Percentiles rank a stretch among this genome's conserved stretches.
Conservation (phyloP, 2,329 filamentous ascomycete genomes). For the Aspergillus versicolor region DNA sequence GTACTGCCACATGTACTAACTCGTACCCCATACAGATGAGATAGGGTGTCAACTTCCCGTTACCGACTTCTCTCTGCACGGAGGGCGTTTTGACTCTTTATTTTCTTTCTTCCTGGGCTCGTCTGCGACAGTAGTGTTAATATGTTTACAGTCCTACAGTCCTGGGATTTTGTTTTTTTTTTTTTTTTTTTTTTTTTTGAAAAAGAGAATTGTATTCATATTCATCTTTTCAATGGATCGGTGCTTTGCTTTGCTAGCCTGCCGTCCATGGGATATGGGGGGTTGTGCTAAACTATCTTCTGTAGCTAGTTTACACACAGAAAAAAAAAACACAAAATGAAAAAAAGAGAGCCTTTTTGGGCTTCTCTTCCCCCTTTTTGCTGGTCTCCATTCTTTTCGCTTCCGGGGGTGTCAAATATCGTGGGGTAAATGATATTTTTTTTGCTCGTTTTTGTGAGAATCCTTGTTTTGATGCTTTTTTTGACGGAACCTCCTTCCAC, state of each 20-base stretch:
- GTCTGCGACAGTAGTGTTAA: too few relatives aligned
- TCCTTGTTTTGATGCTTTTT: slow-evolving; percentile 16
- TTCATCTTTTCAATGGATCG: slow-evolving; percentile 14
- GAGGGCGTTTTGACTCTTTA: too few relatives aligned
- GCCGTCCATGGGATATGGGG: slow-evolving; percentile 7
- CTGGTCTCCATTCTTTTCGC: slow-evolving; percentile 3
- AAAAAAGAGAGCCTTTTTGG: too few relatives aligned
- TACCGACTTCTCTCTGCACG: background rate
- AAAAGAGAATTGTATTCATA: slow-evolving; percentile 5
- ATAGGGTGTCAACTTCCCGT: slow-evolving; percentile 2
- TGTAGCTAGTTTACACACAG: background rate
- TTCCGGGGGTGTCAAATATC: slow-evolving; percentile 1
- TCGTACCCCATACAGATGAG: background rate
- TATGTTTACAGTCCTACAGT: too few relatives aligned
- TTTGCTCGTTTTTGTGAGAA: slow-evolving; percentile 13
- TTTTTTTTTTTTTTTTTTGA: background rate
- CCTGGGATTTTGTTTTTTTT: too few relatives aligned
- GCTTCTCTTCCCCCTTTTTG: background rate
- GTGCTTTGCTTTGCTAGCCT: background rate
- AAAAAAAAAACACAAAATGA: too few relatives aligned
- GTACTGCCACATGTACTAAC: background rate
- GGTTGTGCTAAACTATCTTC: background rate
- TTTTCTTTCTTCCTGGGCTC: too few relatives aligned
- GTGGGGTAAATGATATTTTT: slow-evolving; percentile 8
- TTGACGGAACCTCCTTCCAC: slow-evolving; percentile 20